Percentiles rank a stretch among this genome's conserved stretches.
Conservation (phyloP, 257 asterid species). For the Solanum stenotomum region DNA sequence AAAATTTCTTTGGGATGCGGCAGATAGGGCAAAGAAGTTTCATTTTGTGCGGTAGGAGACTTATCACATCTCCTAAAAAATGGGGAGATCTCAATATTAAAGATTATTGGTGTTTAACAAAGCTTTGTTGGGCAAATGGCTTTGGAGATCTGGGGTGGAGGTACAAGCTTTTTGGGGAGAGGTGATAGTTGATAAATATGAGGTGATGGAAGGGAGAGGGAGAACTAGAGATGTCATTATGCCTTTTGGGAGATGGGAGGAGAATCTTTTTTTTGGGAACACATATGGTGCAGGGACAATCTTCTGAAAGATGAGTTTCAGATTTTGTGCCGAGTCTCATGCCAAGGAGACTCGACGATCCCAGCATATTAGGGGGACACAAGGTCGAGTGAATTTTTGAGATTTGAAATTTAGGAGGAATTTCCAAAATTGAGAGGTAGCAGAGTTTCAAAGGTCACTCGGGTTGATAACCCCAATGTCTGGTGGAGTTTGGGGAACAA, state of each 20-base stretch:
- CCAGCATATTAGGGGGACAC: not conserved
- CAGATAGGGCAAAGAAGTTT: not conserved
- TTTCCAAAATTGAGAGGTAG: not conserved
- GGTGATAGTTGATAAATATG: not conserved
- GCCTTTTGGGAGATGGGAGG: not conserved
- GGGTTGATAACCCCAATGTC: not conserved
- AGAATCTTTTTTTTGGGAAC: not conserved
- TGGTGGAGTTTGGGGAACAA: not conserved
- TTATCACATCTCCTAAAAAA: not conserved
- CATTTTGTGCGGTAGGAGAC: not conserved
- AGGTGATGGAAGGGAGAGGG: not conserved
- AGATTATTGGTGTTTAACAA: not conserved
- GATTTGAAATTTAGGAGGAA: not conserved
- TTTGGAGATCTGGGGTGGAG: not conserved
- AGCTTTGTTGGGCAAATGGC: not conserved
- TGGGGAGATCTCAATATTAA: not conserved
- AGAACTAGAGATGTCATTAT: not conserved
- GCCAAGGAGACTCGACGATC: not conserved
- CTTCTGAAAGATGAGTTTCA: not conserved
- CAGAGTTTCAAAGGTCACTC: not conserved
- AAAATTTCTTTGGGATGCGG: not conserved
- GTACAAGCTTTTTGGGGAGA: not conserved
- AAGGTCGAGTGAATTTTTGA: not conserved
- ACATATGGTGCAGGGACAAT: not conserved
- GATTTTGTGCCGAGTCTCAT: not conserved